Evolutionary conservation across 768 basidiomycete genomes (phyloP).

Genomic region (Leccinellum albellum): DNA sequence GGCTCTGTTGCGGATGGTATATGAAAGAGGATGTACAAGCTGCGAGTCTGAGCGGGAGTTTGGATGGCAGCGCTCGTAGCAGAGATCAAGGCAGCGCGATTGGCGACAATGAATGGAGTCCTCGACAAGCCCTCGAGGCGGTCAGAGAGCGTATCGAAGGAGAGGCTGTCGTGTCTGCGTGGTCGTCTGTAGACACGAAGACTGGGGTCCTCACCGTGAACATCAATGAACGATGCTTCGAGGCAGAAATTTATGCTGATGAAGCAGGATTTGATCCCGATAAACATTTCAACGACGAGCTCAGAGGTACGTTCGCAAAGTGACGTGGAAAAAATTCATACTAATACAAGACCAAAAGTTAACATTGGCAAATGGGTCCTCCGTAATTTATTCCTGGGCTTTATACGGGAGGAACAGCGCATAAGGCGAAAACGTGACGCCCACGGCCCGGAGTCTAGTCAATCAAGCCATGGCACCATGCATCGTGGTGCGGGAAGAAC

Average conservation of each 20-base stretch:
- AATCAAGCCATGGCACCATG: constrained; percentile 10
- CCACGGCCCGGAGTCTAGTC: constrained; percentile 16
- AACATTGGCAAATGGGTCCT: constrained; percentile 92
- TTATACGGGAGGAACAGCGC: constrained; percentile 68
- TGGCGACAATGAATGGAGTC: constrained; percentile 55
- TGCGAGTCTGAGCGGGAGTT: constrained; percentile 49
- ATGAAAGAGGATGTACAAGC: constrained; percentile 59
- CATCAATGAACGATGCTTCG: constrained; percentile 84
- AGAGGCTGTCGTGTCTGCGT: constrained; percentile 78
- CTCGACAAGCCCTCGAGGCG: constrained; percentile 79
- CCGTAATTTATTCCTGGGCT: constrained; percentile 77
- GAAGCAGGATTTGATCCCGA: constrained; percentile 72
- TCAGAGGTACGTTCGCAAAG: constrained; percentile 57
- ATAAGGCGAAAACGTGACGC: constrained; percentile 33
- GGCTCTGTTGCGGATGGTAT: constrained; percentile 71
- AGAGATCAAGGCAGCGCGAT: constrained; percentile 31
- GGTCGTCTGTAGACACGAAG: constrained; percentile 89
- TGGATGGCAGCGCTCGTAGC: constrained; percentile 32
- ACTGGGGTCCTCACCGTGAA: constrained; percentile 86
- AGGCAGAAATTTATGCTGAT: constrained; percentile 93
- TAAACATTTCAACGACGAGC: constrained; percentile 68
- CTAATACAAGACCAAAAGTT: constrained; percentile 44
- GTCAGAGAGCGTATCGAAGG: constrained; percentile 93
- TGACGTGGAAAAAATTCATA: neutral
- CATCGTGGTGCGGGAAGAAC: constrained; percentile 23